A percentile compares a stretch with the other conserved stretches of the same genome.
Conservation (phyloP, 1,284 basidiomycete species). For the Ceratorhiza oryzae-sativae region DNA sequence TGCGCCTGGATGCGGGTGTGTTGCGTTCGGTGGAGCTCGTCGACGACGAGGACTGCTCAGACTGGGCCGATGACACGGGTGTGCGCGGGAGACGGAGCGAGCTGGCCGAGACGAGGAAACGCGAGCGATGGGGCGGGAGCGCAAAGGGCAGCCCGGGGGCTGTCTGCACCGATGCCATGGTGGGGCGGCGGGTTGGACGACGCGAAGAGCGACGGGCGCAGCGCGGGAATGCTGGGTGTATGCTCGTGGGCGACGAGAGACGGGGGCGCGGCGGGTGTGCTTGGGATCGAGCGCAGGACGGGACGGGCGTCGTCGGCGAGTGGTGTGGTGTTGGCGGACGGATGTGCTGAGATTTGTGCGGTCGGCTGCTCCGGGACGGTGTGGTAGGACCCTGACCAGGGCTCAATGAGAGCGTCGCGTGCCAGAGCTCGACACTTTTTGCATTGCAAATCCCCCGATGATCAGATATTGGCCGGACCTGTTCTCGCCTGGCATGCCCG, state of each 20-base stretch:
- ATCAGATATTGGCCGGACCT: constrained; percentile 13
- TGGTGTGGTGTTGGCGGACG: neutral
- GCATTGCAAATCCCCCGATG: constrained; percentile 26
- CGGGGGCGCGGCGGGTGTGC: neutral
- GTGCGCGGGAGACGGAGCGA: constrained; percentile 1
- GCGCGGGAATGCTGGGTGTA: neutral
- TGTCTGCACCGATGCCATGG: constrained; percentile 27
- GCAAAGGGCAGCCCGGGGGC: constrained; percentile 16
- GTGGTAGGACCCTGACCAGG: constrained; percentile 8
- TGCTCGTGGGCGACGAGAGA: neutral
- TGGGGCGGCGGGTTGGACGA: constrained; percentile 23
- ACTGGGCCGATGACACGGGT: neutral
- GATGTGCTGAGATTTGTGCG: neutral
- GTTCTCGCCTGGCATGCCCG: neutral
- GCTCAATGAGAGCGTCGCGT: constrained; percentile 15
- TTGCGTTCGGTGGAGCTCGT: neutral
- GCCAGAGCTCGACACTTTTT: constrained; percentile 3
- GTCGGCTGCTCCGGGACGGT: neutral
- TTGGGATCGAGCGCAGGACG: neutral
- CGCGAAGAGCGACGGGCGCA: neutral
- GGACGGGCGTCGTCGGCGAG: neutral
- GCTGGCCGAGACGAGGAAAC: constrained; percentile 33
- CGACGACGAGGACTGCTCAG: neutral
- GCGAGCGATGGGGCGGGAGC: constrained; percentile 20
- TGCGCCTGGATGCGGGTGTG: constrained; percentile 10